These are phyloP conservation scores for Gaultheria prostrata DNA, from an alignment of 148 eudicot genomes.

Conservation along the genomic window DNA sequence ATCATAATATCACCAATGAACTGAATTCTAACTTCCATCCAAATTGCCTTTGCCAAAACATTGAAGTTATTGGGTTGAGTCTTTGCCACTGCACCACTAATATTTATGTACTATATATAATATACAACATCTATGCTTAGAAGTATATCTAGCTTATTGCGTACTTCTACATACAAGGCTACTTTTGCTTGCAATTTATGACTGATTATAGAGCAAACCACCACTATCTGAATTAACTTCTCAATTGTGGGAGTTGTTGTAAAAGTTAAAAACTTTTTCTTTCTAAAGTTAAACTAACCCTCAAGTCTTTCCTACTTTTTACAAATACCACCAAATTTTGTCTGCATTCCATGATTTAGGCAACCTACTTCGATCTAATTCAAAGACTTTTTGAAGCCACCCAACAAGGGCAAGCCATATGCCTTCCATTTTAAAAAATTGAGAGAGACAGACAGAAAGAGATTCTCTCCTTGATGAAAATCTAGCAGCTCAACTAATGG, in stretches of 20 bases:
- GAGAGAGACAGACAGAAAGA: background rate
- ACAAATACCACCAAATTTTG: background rate
- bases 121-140: background rate
- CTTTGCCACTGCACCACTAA: no score
- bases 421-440: background rate
- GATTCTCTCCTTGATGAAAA: background rate
- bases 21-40: no score
- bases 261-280: background rate
- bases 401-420: background rate
- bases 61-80: no score
- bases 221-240: background rate
- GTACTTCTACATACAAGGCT: background rate
- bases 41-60: background rate
- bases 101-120: no score
- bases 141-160: background rate
- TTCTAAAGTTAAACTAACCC: background rate
- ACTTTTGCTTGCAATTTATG: slow-evolving; percentile 4
- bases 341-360: background rate
- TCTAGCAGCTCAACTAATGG: background rate
- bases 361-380: background rate
- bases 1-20: no score
- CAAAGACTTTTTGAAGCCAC: background rate
- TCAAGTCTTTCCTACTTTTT: background rate
- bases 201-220: background rate
- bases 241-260: background rate